A percentile compares a stretch with the other conserved stretches of the same genome.
phyloP scores from a whole-genome alignment of 345 rosid species.

The Lepidium didymum region DNA sequence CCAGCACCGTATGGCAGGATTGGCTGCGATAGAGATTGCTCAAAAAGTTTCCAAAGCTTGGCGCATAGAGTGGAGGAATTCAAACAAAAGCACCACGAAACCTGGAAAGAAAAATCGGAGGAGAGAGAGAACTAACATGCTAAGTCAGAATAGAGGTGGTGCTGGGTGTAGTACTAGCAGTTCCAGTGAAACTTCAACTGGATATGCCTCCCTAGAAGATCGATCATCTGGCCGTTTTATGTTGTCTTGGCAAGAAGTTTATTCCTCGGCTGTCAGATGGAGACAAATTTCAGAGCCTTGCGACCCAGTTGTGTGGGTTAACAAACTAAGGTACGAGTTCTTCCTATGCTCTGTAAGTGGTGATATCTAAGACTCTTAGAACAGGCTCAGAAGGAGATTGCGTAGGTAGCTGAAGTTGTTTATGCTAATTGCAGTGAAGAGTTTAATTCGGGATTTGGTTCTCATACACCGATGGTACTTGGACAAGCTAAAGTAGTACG shows the following conservation, averaged over 20 bases:
- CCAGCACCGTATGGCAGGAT: constrained; percentile 99
- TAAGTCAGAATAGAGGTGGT: constrained; percentile 94
- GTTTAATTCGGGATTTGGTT: constrained; percentile 93
- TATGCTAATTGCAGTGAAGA: constrained; percentile 63
- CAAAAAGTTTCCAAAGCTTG: constrained; percentile 87
- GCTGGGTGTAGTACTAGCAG: constrained; percentile 91
- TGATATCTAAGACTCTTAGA: background rate
- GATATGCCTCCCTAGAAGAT: constrained; percentile 57
- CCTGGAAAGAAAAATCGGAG: constrained; percentile 63
- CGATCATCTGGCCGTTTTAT: constrained; percentile 47
- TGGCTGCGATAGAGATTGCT: constrained; percentile 85
- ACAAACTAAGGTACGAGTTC: constrained; percentile 64
- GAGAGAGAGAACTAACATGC: constrained; percentile 55
- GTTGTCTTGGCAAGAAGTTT: constrained; percentile 85
- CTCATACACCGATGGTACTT: constrained; percentile 84
- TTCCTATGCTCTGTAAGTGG: background rate
- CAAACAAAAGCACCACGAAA: constrained; percentile 47
- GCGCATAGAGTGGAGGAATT: constrained; percentile 81
- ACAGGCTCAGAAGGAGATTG: background rate
- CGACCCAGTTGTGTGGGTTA: constrained; percentile 96
- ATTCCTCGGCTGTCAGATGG: constrained; percentile 84
- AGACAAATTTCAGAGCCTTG: constrained; percentile 99
- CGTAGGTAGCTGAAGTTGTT: background rate
- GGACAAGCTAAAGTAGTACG: constrained; percentile 93
- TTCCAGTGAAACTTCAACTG: constrained; percentile 54